Evolutionary conservation across 2,329 filamentous ascomycete species (phyloP).

Genomic region (Fusarium stilboides): DNA sequence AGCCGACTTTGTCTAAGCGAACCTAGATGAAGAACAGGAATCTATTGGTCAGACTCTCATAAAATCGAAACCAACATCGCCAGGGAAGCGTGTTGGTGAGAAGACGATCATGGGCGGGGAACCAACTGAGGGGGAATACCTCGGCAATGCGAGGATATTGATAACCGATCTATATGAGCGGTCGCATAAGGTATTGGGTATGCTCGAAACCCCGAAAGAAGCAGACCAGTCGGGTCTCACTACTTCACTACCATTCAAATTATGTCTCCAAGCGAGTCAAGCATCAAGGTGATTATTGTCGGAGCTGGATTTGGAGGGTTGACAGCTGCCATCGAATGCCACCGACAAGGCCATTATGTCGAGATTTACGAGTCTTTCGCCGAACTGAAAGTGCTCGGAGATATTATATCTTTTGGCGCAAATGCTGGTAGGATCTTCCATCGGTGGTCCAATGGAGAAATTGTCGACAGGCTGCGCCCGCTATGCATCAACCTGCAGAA

Average conservation of each 20-base stretch:
- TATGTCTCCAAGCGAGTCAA: constrained; percentile 32
- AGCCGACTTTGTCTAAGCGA: no score
- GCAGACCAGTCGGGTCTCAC: background rate
- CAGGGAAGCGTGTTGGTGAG: background rate
- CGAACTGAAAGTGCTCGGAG: constrained; percentile 70
- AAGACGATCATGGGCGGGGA: constrained; percentile 9
- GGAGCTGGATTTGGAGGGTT: constrained; percentile 40
- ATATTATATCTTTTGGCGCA: constrained; percentile 42
- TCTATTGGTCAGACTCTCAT: no score
- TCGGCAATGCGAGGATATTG: constrained; percentile 8
- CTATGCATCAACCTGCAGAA: constrained; percentile 48
- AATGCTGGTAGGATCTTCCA: constrained; percentile 65
- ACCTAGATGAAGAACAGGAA: no score
- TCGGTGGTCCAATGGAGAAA: constrained; percentile 65
- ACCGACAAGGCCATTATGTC: constrained; percentile 32
- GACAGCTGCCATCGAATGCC: constrained; percentile 41
- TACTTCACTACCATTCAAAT: accelerated
- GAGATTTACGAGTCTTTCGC: constrained; percentile 37
- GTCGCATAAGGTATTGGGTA: constrained; percentile 3
- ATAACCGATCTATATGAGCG: background rate
- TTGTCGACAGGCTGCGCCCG: constrained; percentile 55
- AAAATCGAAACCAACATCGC: background rate
- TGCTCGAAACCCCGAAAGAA: no score
- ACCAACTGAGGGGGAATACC: background rate
- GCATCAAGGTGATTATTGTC: constrained; percentile 39